Percentiles rank a stretch among this genome's conserved stretches.
Conservation (phyloP, 495 filamentous ascomycete genomes). For the Penicillium simplicissimum region DNA sequence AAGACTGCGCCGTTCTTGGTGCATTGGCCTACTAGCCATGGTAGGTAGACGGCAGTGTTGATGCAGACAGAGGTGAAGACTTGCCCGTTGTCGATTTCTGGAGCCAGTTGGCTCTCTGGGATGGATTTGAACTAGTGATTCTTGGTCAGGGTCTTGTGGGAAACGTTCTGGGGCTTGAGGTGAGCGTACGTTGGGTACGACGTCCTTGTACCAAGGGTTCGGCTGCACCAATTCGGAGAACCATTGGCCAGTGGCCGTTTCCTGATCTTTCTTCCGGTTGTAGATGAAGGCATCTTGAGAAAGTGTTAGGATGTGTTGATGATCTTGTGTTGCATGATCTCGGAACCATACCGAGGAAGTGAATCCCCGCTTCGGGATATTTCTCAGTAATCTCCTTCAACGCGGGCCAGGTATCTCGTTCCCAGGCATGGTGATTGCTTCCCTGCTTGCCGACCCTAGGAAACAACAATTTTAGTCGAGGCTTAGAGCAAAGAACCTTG, state of each 20-base stretch:
- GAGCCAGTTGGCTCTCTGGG: conserved; percentile 52
- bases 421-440: conserved; percentile 58
- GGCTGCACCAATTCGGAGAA: conserved; percentile 63
- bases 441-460: conserved; percentile 54
- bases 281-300: conserved; percentile 56
- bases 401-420: conserved; percentile 67
- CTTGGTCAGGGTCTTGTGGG: conserved; percentile 2
- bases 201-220: conserved; percentile 80
- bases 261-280: conserved; percentile 61
- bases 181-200: conserved; percentile 66
- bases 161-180: background rate
- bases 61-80: conserved; percentile 86
- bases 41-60: conserved; percentile 83
- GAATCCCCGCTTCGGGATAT: conserved; percentile 84
- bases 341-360: conserved; percentile 67
- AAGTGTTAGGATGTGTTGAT: background rate
- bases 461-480: background rate
- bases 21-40: conserved; percentile 79
- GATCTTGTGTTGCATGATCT: background rate
- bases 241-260: conserved; percentile 50
- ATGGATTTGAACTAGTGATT: conserved; percentile 55
- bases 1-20: conserved; percentile 67
- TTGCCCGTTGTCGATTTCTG: conserved; percentile 67
- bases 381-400: conserved; percentile 64
- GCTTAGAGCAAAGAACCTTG: background rate